Base-by-base conservation (phyloP, 2,329 filamentous ascomycete species). In the Paecilomyces formosus region DNA sequence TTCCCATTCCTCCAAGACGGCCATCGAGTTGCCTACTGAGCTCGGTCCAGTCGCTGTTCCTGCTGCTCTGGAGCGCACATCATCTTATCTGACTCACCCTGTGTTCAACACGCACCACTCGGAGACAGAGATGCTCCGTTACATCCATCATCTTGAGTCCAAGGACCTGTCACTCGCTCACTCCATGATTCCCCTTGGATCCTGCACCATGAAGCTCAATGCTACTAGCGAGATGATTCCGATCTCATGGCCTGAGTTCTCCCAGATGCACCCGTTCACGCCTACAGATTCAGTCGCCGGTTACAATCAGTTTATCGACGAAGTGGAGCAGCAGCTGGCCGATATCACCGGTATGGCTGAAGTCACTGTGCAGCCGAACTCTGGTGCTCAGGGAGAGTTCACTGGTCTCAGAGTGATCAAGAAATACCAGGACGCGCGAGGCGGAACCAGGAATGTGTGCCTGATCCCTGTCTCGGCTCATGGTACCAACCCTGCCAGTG, bases 141-240 rank as follows among this genome's bases (percentile, higher is more conserved):
- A 97, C 77, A 96, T 97, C 67, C 83, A 93, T 71, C 90, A 96
- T 71, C 81, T 97, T 4, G 89, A 96, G 72, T 96, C 92, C 55
- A 97, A 96, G 79, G 93, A 97, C 71, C 79, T 97, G 13, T 97
- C 93, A 1, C 82, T 97, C 4, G 90, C 92, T 1, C 93, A 97
- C 77, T 97, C 92, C 15, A 97, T 97, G 93, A 97, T 97, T 61
- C 92, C 93, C 2, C 84, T 97, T 1, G 93, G 93, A 21, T 97
- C 93, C 1, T 97, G 93, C 80, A 97, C 93, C 13, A 97, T 97
- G 93, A 97, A 97, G 81, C 85, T 97, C 56, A 97, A 97, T 73
- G 90, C 89, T 50, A 94, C 92, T 2, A 90, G 90, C 0, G 91
- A 97, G 78, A 97, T 97, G 93, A 83, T 89, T 15, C 88, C 92